These are phyloP conservation scores for Diaporthe citri DNA, from an alignment of 2,329 filamentous ascomycete species.

Conservation along the genomic window DNA sequence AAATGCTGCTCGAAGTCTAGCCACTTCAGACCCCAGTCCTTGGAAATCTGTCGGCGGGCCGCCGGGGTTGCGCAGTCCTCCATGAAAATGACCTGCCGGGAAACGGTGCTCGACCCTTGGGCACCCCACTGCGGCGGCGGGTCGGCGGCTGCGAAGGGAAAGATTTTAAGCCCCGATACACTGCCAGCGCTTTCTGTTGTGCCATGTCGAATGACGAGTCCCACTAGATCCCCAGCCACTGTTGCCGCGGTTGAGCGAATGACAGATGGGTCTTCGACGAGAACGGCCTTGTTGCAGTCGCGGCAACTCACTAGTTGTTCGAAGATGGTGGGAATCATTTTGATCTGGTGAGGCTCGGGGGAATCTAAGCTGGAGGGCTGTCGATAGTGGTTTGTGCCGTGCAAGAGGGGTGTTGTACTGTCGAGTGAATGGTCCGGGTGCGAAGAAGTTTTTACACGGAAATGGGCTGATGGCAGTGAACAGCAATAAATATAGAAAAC, in stretches of 20 bases:
- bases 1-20: conserved; percentile 6
- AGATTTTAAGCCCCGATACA: not conserved
- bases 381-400: not conserved
- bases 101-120: not conserved
- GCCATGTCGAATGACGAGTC: not conserved
- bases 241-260: not conserved
- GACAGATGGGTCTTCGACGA: not conserved
- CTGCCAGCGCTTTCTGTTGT: not conserved
- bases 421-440: not conserved
- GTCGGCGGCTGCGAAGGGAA: not conserved
- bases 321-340: not conserved
- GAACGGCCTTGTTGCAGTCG: not conserved
- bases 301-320: conserved; percentile 10
- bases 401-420: not conserved
- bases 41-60: not conserved
- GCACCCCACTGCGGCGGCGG: not conserved
- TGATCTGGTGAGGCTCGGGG: not conserved
- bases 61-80: not conserved
- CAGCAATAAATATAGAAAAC: not conserved
- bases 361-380: not conserved
- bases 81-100: not conserved
- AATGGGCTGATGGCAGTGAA: not conserved
- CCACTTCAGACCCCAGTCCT: not conserved
- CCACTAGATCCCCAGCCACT: not conserved
- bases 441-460: rapidly evolving